Conservation (phyloP, 257 asterid species). For the Solanum chilense region DNA sequence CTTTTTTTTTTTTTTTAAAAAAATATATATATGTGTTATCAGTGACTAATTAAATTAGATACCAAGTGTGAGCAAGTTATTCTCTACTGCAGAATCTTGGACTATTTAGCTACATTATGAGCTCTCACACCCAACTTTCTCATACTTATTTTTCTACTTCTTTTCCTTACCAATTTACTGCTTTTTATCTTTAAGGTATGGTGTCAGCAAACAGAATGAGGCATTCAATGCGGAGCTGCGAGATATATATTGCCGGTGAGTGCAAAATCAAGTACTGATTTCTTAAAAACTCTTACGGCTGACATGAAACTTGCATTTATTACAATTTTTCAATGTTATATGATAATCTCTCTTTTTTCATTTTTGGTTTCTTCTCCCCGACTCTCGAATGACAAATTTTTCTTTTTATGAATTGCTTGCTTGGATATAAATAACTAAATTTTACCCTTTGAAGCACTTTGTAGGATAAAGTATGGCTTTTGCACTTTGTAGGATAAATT, state of each 20-base stretch:
- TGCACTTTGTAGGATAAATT: neutral
- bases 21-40: neutral
- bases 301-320: neutral
- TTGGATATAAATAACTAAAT: neutral
- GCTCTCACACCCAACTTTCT: neutral
- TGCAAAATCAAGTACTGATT: neutral
- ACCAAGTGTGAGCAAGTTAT: neutral
- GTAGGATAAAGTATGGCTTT: neutral
- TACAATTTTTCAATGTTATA: neutral
- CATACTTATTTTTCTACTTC: neutral
- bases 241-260: slow-evolving; percentile 85
- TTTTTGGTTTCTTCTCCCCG: neutral
- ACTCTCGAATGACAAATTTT: neutral
- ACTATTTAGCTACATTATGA: neutral
- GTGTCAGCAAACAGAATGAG: slow-evolving; percentile 84
- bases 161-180: neutral
- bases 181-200: slow-evolving; percentile 46
- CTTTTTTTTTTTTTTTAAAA: neutral
- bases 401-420: neutral
- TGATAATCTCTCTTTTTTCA: neutral
- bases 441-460: neutral
- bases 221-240: slow-evolving; percentile 83
- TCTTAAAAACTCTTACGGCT: neutral
- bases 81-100: neutral
- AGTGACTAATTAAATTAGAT: neutral